Evolutionary conservation across 768 basidiomycete genomes (phyloP), one percentile per base, ranked within the genome.

Genomic region (Cubamyces lactineus): DNA sequence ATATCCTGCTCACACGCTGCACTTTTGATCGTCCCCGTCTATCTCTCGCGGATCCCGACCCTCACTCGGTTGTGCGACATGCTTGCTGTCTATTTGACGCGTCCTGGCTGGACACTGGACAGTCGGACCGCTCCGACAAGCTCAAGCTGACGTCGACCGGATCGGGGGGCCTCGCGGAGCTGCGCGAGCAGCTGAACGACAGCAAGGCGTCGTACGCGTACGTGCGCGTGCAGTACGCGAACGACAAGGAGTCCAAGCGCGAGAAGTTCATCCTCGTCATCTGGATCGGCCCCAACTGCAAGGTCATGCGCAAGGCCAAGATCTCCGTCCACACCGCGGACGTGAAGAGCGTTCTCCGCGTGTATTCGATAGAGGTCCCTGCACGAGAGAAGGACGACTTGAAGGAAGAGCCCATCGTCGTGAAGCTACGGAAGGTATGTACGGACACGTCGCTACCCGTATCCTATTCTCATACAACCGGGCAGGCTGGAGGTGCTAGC

Each of bases 231-330:
- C 81, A 85, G 64, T 97, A 91, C 75, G 80, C 90, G 55, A 94
- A 91, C 73, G 92, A 94, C 79, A 90, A 88, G 74, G 89, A 94
- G 76, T 89, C 87, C 45, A 83, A 78, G 72, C 85, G 95, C 61
- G 91, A 96, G 81, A 97, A 96, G 82, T 92, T 93, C 77, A 84
- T 91, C 67, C 83, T 93, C 70, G 81, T 93, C 80, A 82, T 85
- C 47, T 93, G 91, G 91, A 94, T 93, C 76, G 92, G 92, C 46
- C 78, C 84, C 19, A 75, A 78, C 43, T 91, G 92, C 77, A 94
- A 93, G 78, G 83, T 95, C 65, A 94, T 96, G 94, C 83, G 95
- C 63, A 90, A 88, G 78, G 95, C 89, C 45, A 96, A 94, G 94
- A 91, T 96, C 70, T 96, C 95, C 61, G 94, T 98, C 3, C 95